These are phyloP conservation scores for Penicillium sp. DNA, from an alignment of 2,329 filamentous ascomycete genomes.

Conservation along the genomic window DNA sequence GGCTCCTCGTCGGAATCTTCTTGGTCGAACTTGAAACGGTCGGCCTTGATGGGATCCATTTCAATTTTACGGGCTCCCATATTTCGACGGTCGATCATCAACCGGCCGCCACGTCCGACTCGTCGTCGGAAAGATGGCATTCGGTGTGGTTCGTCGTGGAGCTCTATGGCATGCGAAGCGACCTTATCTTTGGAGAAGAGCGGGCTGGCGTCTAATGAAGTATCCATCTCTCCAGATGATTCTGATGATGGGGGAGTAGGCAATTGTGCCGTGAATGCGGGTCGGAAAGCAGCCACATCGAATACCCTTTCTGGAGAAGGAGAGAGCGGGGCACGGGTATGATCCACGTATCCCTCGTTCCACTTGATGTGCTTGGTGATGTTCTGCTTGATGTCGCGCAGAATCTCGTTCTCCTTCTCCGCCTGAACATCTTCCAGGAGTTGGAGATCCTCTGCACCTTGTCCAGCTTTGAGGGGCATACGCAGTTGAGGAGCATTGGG, in stretches of 20 bases:
- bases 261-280: slow-evolving; percentile 66
- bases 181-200: slow-evolving; percentile 40
- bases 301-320: slow-evolving; percentile 66
- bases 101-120: slow-evolving; percentile 76
- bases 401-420: slow-evolving; percentile 78
- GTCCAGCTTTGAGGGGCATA: slow-evolving; percentile 67
- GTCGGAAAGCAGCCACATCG: slow-evolving; percentile 63
- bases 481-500: slow-evolving; percentile 65
- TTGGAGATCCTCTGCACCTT: slow-evolving; percentile 76
- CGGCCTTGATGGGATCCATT: slow-evolving; percentile 52
- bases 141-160: slow-evolving; percentile 44
- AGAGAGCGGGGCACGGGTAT: slow-evolving; percentile 80
- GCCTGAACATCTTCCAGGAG: slow-evolving; percentile 72
- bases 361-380: slow-evolving; percentile 85
- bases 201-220: slow-evolving; percentile 35
- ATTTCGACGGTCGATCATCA: slow-evolving; percentile 84
- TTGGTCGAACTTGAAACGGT: slow-evolving; percentile 83
- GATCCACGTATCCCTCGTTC: slow-evolving; percentile 86
- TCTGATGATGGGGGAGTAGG: slow-evolving; percentile 52
- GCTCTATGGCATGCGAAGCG: slow-evolving; percentile 43
- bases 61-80: slow-evolving; percentile 56
- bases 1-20: slow-evolving; percentile 77
- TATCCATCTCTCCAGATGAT: slow-evolving; percentile 47
- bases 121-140: slow-evolving; percentile 76
- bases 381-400: slow-evolving; percentile 79